phyloP scores from a whole-genome alignment of 176 grass and related monocot species.

The Neostapfia colusana region DNA sequence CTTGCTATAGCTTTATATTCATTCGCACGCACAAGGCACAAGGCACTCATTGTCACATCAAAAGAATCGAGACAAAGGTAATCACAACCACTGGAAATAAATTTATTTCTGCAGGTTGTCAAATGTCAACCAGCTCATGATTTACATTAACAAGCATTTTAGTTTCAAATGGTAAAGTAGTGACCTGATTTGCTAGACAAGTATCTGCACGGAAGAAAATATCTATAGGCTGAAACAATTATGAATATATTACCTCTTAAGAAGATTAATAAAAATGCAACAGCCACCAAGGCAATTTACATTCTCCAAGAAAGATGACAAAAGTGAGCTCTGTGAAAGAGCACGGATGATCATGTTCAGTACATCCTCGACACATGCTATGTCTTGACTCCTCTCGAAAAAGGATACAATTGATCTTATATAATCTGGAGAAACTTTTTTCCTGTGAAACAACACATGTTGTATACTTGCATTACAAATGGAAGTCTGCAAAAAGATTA shows the following conservation, averaged over 20 bases:
- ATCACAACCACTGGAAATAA: no score
- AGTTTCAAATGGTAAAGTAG: background rate
- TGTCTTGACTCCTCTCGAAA: conserved; percentile 92
- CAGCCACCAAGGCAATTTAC: conserved; percentile 84
- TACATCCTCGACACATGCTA: conserved; percentile 89
- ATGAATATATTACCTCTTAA: conserved; percentile 67
- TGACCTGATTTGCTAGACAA: background rate
- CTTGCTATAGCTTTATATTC: background rate
- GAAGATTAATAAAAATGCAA: conserved; percentile 90
- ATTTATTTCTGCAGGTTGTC: no score
- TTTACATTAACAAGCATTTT: background rate
- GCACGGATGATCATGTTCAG: conserved; percentile 88
- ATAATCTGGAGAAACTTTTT: conserved; percentile 72
- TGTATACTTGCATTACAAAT: background rate
- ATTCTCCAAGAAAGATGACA: conserved; percentile 81
- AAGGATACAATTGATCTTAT: conserved; percentile 85
- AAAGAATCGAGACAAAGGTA: background rate
- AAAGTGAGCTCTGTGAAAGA: conserved; percentile 68
- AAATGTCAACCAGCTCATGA: no score
- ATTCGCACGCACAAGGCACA: background rate
- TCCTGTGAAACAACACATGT: conserved; percentile 40
- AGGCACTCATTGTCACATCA: background rate
- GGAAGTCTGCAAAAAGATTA: background rate
- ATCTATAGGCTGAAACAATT: background rate
- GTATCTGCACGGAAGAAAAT: background rate